phyloP scores from a whole-genome alignment of 1,284 basidiomycete species.

The Moesziomyces aphidis region DNA sequence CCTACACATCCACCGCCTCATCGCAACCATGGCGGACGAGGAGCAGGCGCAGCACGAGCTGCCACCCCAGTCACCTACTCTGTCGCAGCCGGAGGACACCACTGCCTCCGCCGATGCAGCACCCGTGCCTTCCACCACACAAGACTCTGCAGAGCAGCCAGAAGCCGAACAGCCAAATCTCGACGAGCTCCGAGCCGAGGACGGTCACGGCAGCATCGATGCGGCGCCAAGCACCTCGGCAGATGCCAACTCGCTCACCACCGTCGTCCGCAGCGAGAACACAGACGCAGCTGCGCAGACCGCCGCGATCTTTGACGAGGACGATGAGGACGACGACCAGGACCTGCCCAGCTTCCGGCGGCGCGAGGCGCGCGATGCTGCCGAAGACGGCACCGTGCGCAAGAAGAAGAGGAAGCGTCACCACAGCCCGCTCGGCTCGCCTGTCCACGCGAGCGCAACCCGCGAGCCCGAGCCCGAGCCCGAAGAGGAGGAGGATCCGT shows the following conservation, averaged over 20 bases:
- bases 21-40: constrained; percentile 32
- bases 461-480: constrained; percentile 9
- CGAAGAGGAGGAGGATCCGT: constrained; percentile 40
- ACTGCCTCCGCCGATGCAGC: constrained; percentile 1
- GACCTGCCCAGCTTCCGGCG: constrained; percentile 41
- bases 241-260: constrained; percentile 16
- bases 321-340: constrained; percentile 17
- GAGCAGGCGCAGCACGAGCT: constrained; percentile 19
- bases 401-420: constrained; percentile 55
- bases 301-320: constrained; percentile 45
- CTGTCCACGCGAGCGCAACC: not conserved
- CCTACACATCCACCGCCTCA: not conserved
- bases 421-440: constrained; percentile 21
- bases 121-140: not conserved
- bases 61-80: constrained; percentile 8
- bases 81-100: constrained; percentile 1
- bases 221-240: constrained; percentile 13
- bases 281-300: constrained; percentile 34
- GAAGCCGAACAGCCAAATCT: constrained; percentile 2
- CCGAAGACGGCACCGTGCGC: constrained; percentile 27
- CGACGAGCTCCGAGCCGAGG: constrained; percentile 6
- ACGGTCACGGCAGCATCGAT: constrained; percentile 18
- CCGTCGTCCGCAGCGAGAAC: constrained; percentile 25
- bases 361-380: constrained; percentile 20
- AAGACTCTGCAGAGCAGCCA: constrained; percentile 2